Evolutionary conservation across 1,284 basidiomycete genomes (phyloP), one percentile per base, ranked within the genome.

Genomic region (Ganoderma sp.): DNA sequence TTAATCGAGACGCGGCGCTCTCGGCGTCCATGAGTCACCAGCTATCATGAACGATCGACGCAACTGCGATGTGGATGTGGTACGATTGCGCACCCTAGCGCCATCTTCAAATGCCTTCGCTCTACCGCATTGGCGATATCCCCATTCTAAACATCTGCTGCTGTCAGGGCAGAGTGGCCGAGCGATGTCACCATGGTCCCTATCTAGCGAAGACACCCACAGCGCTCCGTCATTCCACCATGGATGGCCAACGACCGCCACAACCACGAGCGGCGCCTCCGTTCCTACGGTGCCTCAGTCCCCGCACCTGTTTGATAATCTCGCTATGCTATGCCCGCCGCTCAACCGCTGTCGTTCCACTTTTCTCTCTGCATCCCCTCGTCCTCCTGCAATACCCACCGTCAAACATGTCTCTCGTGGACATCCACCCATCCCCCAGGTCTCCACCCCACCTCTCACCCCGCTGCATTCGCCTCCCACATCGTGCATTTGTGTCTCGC

Each of bases 261-360:
- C 56, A 17, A 39, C 56, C 19, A 58, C 22, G 56, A 39, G 34
- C 56, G 56, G n/a, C 37, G 15, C 10, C 19, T 19, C 34, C 56
- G 34, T 52, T 25, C 48, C 48, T 52, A 12, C 10, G 48, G 22
- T 22, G 48, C 12, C 48, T 28, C 42, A 64, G 43, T 54, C 64
- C 56, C 8, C 1, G 62, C 39, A 61, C 64, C 28, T 66, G 63
- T 66, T 62, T 66, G 61, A 70, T 69, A 63, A 70, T 72, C 67
- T 72, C 71, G 71, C 66, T 72, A 70, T 72, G 69, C 69, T 67
- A 67, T 72, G 69, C 39, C 70, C 62, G 43, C 64, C 63, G 66
- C 68, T 61, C 57, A 65, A 52, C 65, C 32, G 70, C 68, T 71
- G 62, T 67, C 67, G 54, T 59, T 65, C 45, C 58, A 64, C 37